Percentiles rank a stretch among this genome's conserved stretches.
These are phyloP conservation scores for Rhododendron simsii DNA, from an alignment of 148 eudicot genomes.

Conservation along the genomic window DNA sequence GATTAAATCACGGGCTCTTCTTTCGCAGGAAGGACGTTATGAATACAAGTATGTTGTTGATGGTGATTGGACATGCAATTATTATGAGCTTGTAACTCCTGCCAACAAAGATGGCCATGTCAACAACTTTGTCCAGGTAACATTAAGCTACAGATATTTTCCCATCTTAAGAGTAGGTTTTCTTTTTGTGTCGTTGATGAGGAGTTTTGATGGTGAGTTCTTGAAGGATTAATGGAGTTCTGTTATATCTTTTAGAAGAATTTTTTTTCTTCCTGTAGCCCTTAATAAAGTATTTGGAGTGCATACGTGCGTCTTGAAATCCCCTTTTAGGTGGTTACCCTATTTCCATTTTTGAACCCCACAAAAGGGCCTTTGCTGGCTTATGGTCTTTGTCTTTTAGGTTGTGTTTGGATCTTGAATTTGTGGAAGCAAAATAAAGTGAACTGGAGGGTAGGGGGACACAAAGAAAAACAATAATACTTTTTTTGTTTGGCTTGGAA, in stretches of 20 bases:
- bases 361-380: not conserved
- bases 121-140: slow-evolving; percentile 76
- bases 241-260: not conserved
- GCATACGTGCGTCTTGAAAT: not conserved
- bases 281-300: not conserved
- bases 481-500: not conserved
- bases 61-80: slow-evolving; percentile 79
- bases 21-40: slow-evolving; percentile 68
- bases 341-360: not conserved
- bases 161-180: not conserved
- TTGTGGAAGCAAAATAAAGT: not conserved
- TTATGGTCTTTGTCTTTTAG: not conserved
- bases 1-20: not conserved
- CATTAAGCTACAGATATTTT: not conserved
- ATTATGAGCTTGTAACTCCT: slow-evolving; percentile 52
- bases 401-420: not conserved
- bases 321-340: not conserved
- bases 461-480: not conserved
- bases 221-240: not conserved
- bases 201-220: not conserved
- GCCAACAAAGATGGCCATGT: slow-evolving; percentile 71
- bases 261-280: not conserved
- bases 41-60: slow-evolving; percentile 91
- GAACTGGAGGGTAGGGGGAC: not conserved
- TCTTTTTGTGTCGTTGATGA: not conserved